Base-by-base conservation (phyloP, 495 filamentous ascomycete species). In the Neurospora sp. region DNA sequence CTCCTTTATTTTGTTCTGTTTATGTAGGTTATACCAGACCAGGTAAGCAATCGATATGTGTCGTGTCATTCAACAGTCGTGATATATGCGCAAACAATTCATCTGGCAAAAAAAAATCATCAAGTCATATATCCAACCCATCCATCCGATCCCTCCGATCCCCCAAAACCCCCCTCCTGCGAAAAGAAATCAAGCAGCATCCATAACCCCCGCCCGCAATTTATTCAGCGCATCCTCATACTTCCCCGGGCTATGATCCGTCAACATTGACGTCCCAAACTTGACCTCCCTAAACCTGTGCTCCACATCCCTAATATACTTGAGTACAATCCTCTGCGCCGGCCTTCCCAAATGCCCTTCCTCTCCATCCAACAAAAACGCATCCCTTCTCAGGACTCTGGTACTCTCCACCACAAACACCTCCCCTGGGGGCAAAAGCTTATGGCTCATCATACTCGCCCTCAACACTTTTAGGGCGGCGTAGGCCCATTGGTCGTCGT, bases 371-470 rank as follows among this genome's bases (percentile, higher is more conserved):
- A 74, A 70, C 20, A 82, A 39, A 74, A 90, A 89, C 20, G 89
- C 86, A 76, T 91, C 84, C 27, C 89, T 79, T 72, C 89, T 82
- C 71, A 91, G 73, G 1, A 91, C 90, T 18, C 81, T 82, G 79
- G 87, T 86, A 11, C 85, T 89, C 80, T 92, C 89, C 20, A 93
- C 85, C 4, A 89, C 84, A 81, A 93, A 94, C 2, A 94, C 89
- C 76, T 94, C 91, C 16, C 92, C 92, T 0, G 92, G 92, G 3
- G 92, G 92, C 73, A 92, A 80, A 9, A 94, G 82, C 76, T 94
- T 94, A 14, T 87, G 83, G 31, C 86, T 87, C 71, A 86, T 82
- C 91, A 94, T 93, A 74, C 87, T 87, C 0, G 89, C 89, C 1
- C 92, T 82, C 39, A 94, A 79, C 0, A 86, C 83, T 74, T 90